Evolutionary conservation across 768 basidiomycete genomes (phyloP).

Genomic region (Calocybe gangraenosa): DNA sequence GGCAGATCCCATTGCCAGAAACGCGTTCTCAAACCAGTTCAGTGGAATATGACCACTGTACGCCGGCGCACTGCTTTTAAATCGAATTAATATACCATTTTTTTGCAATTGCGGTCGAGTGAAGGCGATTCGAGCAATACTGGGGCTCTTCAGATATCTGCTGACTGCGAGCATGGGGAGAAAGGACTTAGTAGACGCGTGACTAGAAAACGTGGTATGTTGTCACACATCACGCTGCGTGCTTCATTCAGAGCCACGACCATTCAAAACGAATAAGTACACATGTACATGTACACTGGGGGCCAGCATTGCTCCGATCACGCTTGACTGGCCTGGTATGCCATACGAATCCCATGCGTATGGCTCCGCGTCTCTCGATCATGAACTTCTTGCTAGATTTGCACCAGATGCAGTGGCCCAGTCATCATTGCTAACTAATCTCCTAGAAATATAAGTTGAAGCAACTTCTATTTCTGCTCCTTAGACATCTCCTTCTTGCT

Average conservation of each 20-base stretch:
- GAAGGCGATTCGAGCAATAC: not conserved
- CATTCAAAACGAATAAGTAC: not conserved
- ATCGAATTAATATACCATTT: constrained; percentile 8
- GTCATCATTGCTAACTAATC: too few species aligned
- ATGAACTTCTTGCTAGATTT: not conserved
- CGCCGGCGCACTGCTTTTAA: constrained; percentile 36
- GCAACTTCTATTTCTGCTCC: not conserved
- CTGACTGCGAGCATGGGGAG: constrained; percentile 6
- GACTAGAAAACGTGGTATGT: not conserved
- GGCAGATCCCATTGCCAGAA: constrained; percentile 84
- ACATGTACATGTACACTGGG: not conserved
- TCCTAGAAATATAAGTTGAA: too few species aligned
- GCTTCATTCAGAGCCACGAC: not conserved
- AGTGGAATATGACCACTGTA: constrained; percentile 84
- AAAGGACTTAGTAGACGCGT: not conserved
- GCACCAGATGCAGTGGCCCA: too few species aligned
- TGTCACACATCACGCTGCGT: not conserved
- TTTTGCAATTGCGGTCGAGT: not conserved
- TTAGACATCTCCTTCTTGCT: too few species aligned
- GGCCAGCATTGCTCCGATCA: constrained; percentile 8
- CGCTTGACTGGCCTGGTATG: constrained; percentile 2
- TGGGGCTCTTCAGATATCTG: constrained; percentile 1
- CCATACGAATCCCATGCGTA: not conserved
- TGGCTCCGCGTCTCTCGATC: constrained; percentile 2
- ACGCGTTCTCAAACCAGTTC: constrained; percentile 74